Evolutionary conservation across 192 early-diverging fungal genomes (phyloP).

Genomic region (Coemansia sp.): DNA sequence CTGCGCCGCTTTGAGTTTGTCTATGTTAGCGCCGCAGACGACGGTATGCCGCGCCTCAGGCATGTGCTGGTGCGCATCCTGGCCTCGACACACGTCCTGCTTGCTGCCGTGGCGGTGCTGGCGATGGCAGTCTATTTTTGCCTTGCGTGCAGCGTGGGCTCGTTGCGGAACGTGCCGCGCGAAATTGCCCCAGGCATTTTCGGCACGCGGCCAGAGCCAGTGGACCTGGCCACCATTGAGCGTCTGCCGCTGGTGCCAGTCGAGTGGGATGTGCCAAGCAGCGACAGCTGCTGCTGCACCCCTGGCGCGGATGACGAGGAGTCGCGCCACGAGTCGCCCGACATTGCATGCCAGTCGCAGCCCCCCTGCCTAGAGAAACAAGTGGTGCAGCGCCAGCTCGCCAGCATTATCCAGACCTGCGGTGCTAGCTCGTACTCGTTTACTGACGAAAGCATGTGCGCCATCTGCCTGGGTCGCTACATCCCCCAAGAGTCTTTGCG

Average conservation of each 20-base stretch:
- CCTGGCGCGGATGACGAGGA: constrained; percentile 20
- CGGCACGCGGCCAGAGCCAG: constrained; percentile 22
- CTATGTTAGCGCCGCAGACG: constrained; percentile 21
- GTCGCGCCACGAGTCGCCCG: constrained; percentile 26
- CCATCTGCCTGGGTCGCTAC: constrained; percentile 72
- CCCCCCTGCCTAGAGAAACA: constrained; percentile 2
- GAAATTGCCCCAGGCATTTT: constrained; percentile 38
- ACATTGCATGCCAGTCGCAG: neutral
- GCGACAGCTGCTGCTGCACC: neutral
- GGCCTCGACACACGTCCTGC: constrained; percentile 31
- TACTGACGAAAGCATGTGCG: constrained; percentile 65
- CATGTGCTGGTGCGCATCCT: constrained; percentile 21
- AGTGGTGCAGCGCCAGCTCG: constrained; percentile 28
- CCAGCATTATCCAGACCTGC: constrained; percentile 29
- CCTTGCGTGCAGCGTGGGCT: constrained; percentile 42
- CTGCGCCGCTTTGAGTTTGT: constrained; percentile 21
- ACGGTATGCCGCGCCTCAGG: neutral
- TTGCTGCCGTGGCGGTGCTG: constrained; percentile 19
- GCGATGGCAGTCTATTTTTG: constrained; percentile 28
- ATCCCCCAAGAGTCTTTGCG: constrained; percentile 64
- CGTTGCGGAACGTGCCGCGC: constrained; percentile 33
- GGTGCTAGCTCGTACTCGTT: constrained; percentile 43
- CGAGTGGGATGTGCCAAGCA: constrained; percentile 18
- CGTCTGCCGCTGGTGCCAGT: constrained; percentile 35
- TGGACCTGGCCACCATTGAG: constrained; percentile 24